Evolutionary conservation across 2,329 filamentous ascomycete genomes (phyloP).

Genomic region (Nemania abortiva): DNA sequence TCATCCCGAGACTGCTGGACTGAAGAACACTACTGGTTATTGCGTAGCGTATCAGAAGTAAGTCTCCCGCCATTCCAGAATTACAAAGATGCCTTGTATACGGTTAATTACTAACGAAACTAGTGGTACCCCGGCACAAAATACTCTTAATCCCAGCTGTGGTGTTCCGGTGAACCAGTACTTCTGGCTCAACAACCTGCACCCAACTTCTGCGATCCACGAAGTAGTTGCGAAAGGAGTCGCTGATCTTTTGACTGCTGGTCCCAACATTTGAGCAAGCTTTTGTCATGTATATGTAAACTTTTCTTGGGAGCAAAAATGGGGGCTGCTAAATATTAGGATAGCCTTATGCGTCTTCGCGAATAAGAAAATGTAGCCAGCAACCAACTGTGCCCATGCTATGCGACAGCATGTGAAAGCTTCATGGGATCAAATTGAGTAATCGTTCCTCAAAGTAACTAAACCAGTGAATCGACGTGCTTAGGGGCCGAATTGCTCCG

Average conservation of each 20-base stretch:
- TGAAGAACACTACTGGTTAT: constrained; percentile 67
- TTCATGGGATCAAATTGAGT: too few relatives aligned
- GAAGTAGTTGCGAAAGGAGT: constrained; percentile 67
- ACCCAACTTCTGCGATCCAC: constrained; percentile 74
- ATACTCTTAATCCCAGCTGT: constrained; percentile 61
- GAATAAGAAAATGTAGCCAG: not conserved
- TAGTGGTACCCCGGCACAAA: constrained; percentile 59
- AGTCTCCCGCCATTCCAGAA: constrained; percentile 43
- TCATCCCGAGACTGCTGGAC: constrained; percentile 62
- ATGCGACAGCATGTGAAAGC: too few relatives aligned
- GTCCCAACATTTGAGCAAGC: constrained; percentile 54
- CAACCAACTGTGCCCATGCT: too few relatives aligned
- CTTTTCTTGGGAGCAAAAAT: not conserved
- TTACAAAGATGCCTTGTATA: not conserved
- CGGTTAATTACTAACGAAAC: constrained; percentile 37
- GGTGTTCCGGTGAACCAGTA: constrained; percentile 70
- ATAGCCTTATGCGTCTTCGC: not conserved
- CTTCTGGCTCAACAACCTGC: constrained; percentile 73
- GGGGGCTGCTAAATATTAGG: not conserved
- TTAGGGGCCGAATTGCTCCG: too few relatives aligned
- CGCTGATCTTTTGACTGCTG: constrained; percentile 54
- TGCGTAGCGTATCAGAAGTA: constrained; percentile 68
- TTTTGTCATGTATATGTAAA: not conserved
- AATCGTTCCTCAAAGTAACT: too few relatives aligned
- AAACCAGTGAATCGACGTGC: too few relatives aligned